phyloP scores from a whole-genome alignment of 768 basidiomycete species.

The Infundibulicybe gibba region DNA sequence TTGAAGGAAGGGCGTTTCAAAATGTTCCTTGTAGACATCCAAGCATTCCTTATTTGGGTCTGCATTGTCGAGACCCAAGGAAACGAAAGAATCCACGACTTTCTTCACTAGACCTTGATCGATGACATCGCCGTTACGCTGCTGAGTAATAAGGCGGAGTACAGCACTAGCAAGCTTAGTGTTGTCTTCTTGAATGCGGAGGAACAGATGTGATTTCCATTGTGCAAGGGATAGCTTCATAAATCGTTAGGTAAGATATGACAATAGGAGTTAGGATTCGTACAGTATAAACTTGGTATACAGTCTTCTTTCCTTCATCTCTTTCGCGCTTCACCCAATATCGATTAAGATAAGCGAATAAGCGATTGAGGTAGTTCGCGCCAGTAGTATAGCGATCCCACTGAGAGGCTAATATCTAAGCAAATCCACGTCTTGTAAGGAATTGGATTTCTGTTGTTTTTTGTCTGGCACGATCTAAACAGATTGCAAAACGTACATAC shows the following conservation, averaged over 20 bases:
- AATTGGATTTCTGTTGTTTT: slow-evolving; percentile 63
- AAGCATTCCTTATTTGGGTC: slow-evolving; percentile 94
- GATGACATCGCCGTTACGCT: slow-evolving; percentile 93
- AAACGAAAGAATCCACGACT: slow-evolving; percentile 97
- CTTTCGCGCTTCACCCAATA: slow-evolving; percentile 99
- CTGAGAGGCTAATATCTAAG: slow-evolving; percentile 89
- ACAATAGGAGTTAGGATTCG: slow-evolving; percentile 1
- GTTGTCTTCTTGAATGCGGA: slow-evolving; percentile 76
- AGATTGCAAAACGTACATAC: slow-evolving; percentile 16
- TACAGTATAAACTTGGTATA: slow-evolving; percentile 97
- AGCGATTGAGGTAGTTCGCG: slow-evolving; percentile 93
- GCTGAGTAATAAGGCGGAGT: slow-evolving; percentile 84
- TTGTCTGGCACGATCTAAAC: too few relatives aligned
- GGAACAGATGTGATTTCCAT: slow-evolving; percentile 93
- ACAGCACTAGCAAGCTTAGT: slow-evolving; percentile 84
- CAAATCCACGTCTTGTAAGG: slow-evolving; percentile 84
- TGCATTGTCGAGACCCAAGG: slow-evolving; percentile 86
- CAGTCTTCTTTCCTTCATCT: slow-evolving; percentile 94
- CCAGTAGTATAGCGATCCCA: slow-evolving; percentile 98
- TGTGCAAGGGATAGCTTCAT: slow-evolving; percentile 86
- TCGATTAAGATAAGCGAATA: slow-evolving; percentile 97
- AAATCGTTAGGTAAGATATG: slow-evolving; percentile 4
- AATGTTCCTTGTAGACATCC: slow-evolving; percentile 92
- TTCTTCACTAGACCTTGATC: slow-evolving; percentile 97
- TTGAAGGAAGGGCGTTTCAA: slow-evolving; percentile 84